These are phyloP conservation scores for Aspergillus nidulans DNA, from an alignment of 495 filamentous ascomycete species.

Conservation along the genomic window DNA sequence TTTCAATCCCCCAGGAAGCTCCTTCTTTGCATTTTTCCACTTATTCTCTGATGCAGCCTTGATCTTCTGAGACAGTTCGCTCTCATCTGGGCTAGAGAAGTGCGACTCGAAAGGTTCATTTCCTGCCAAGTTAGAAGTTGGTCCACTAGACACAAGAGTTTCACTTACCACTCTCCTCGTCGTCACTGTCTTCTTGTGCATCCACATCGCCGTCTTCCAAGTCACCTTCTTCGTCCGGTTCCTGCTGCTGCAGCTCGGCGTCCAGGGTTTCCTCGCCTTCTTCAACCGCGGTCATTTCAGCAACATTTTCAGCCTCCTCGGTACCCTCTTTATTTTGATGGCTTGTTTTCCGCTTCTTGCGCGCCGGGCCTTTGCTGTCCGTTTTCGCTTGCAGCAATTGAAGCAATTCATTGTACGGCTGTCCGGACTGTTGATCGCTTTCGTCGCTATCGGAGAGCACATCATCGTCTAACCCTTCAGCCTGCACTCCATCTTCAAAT, in stretches of 20 bases:
- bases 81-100: conserved; percentile 61
- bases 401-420: conserved; percentile 63
- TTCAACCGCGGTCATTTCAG: conserved; percentile 8
- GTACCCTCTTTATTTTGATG: conserved; percentile 23
- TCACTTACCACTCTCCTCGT: conserved; percentile 28
- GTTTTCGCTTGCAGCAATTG: conserved; percentile 50
- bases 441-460: conserved; percentile 45
- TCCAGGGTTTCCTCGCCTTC: conserved; percentile 25
- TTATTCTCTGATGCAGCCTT: conserved; percentile 48
- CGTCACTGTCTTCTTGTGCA: conserved; percentile 43
- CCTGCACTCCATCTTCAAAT: conserved; percentile 21
- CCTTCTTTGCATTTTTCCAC: conserved; percentile 49
- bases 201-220: conserved; percentile 32
- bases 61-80: conserved; percentile 49
- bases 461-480: conserved; percentile 29
- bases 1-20: conserved; percentile 42
- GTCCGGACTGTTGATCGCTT: conserved; percentile 34
- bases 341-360: conserved; percentile 66
- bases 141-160: neutral
- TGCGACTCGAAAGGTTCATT: conserved; percentile 78
- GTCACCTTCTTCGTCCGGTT: conserved; percentile 39
- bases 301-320: conserved; percentile 9
- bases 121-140: conserved; percentile 13
- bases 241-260: conserved; percentile 33
- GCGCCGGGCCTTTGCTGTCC: conserved; percentile 50